A percentile compares a stretch with the other conserved stretches of the same genome.
Conservation (phyloP, 495 filamentous ascomycete genomes). For the Aspergillus sparsus region DNA sequence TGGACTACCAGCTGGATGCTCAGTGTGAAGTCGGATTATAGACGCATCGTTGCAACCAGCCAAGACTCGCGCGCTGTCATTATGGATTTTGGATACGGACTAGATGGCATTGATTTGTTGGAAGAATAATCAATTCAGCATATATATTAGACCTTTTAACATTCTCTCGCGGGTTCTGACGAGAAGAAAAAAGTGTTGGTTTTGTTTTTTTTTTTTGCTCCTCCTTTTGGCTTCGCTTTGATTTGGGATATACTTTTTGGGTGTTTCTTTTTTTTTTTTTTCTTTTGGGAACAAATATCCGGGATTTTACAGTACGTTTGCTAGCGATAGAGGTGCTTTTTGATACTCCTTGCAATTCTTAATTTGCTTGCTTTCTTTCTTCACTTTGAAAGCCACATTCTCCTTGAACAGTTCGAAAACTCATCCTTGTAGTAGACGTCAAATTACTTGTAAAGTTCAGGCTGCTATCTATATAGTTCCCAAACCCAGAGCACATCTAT, state of each 20-base stretch:
- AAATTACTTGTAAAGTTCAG: too few species aligned
- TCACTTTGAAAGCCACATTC: too few species aligned
- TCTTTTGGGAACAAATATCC: conserved; percentile 10
- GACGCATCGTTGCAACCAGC: conserved; percentile 87
- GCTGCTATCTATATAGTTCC: too few species aligned
- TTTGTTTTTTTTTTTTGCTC: conserved; percentile 22
- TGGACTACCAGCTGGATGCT: conserved; percentile 97
- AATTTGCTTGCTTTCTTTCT: too few species aligned
- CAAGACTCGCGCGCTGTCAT: conserved; percentile 89
- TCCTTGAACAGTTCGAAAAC: too few species aligned
- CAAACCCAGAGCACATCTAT: too few species aligned
- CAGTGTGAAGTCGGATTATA: conserved; percentile 91
- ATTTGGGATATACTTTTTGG: background rate
- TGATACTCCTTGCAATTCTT: too few species aligned
- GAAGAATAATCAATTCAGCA: conserved; percentile 38
- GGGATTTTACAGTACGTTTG: conserved; percentile 22
- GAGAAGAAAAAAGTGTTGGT: conserved; percentile 10
- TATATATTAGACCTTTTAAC: conserved; percentile 22
- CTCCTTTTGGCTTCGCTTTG: conserved; percentile 11
- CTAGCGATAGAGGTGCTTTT: conserved; percentile 18
- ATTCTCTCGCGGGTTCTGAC: conserved; percentile 14
- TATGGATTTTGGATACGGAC: conserved; percentile 68
- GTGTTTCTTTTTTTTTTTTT: conserved; percentile 6
- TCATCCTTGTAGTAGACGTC: too few species aligned
- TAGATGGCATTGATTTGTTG: conserved; percentile 51